These are phyloP conservation scores for Paramarasmius palmivorus DNA, from an alignment of 1,284 basidiomycete genomes.

Conservation along the genomic window DNA sequence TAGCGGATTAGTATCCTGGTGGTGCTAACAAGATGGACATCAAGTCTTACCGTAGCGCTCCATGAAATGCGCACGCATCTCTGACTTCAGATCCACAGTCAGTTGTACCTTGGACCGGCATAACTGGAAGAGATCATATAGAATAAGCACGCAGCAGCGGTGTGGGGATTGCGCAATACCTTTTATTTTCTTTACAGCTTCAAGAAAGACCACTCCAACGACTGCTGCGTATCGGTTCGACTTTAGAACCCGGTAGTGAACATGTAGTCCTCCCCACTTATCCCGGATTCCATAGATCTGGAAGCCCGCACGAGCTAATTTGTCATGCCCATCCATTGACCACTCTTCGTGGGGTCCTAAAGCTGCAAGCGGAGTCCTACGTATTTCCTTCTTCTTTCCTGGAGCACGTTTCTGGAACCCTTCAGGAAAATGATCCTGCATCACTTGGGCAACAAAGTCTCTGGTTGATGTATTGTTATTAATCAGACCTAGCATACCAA, in stretches of 20 bases:
- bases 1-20: not conserved
- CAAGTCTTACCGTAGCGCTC: constrained; percentile 17
- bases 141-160: too few relatives aligned
- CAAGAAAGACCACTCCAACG: constrained; percentile 20
- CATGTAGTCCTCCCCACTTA: constrained; percentile 11
- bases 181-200: constrained; percentile 13
- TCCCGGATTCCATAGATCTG: constrained; percentile 21
- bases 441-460: too few relatives aligned
- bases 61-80: constrained; percentile 17
- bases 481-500: too few relatives aligned
- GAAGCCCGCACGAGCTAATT: constrained; percentile 21
- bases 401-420: too few relatives aligned
- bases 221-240: constrained; percentile 17
- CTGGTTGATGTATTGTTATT: too few relatives aligned
- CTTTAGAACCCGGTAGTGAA: constrained; percentile 21
- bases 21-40: not conserved
- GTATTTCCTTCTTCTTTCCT: too few relatives aligned
- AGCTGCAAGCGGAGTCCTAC: not conserved
- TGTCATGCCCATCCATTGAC: constrained; percentile 26
- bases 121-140: constrained; percentile 18
- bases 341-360: constrained; percentile 23
- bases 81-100: constrained; percentile 21
- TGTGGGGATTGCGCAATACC: not conserved
- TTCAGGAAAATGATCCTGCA: too few relatives aligned
- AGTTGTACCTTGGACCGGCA: constrained; percentile 22